Base-by-base conservation (phyloP, 75 land plant species). In the Cryptomeria japonica region DNA sequence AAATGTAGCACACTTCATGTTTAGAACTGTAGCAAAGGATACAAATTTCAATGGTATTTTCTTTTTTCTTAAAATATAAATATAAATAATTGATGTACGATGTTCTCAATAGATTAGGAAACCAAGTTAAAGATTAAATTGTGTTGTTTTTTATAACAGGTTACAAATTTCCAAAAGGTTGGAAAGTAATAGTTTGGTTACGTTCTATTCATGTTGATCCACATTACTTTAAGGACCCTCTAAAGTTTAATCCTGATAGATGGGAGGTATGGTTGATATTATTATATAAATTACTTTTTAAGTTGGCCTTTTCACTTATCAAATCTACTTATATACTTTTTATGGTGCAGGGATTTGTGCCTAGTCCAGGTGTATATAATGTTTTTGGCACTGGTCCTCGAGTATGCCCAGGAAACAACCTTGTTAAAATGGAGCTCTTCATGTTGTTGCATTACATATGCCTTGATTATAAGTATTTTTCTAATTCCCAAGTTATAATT, bases 191-290 rank as follows among this genome's bases (percentile, higher is more conserved):
- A n/a, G 11, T 87, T 11, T 92, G 92, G 93, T 6, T 87, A 44
- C 80, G 92, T 55, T 72, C 87, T 68, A 46, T 89, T 37, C 93
- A 92, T 56, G 86, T 89, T 49, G 90, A 89, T 89, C 92, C 92
- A 1, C 87, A 86, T 9, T 87, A 90, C 79, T 90, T 88, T 46
- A 58, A 88, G 1, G 84, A 89, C 36, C 92, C 93, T 4, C 22
- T 86, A 51, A 42, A 79, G 86, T 92, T 92, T 55, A 86, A 93
- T 38, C 93, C 93, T 25, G 93, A 93, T 32, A 78, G 93, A 86
- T 92, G 93, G 92, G 88, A 88, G 77, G 92, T 92, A 86, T 87
- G 90, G 14, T 25, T 37, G 7, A 78, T 15, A 25, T 18, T 64
- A 2, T 64, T 51, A 51, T 9, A 51, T 10, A 51, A 10, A 51